Evolutionary conservation across 768 basidiomycete species (phyloP).

Genomic region (Punctularia strigosozonata): DNA sequence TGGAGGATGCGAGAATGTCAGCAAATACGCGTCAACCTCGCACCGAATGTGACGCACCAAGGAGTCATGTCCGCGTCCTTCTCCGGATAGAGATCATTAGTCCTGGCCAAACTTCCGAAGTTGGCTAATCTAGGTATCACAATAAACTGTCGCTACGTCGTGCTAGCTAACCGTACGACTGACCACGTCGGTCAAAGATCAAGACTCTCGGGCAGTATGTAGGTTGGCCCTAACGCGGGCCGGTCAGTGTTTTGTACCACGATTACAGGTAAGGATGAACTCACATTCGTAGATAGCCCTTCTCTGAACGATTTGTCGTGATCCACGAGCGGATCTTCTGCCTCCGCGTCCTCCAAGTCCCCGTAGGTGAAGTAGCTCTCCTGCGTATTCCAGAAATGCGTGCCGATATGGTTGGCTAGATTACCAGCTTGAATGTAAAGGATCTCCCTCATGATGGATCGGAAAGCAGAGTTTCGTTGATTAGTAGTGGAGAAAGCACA

Average conservation of each 20-base stretch:
- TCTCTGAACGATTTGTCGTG: constrained; percentile 59
- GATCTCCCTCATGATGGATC: constrained; percentile 77
- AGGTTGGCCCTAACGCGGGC: constrained; percentile 24
- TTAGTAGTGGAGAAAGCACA: too few relatives aligned
- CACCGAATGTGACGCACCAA: constrained; percentile 5
- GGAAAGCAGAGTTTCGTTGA: too few relatives aligned
- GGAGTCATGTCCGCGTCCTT: constrained; percentile 9
- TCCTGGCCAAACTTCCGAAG: not conserved
- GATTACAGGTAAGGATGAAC: constrained; percentile 10
- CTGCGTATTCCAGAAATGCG: constrained; percentile 79
- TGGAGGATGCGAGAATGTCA: constrained; percentile 12
- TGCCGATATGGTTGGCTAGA: constrained; percentile 54
- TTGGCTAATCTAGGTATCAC: too few relatives aligned
- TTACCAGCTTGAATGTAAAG: constrained; percentile 67
- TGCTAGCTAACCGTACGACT: constrained; percentile 5
- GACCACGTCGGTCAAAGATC: constrained; percentile 58
- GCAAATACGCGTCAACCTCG: not conserved
- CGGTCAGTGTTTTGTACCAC: constrained; percentile 1
- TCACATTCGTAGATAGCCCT: constrained; percentile 37
- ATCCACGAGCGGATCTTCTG: constrained; percentile 27
- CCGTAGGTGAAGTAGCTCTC: constrained; percentile 51
- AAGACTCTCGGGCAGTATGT: constrained; percentile 53
- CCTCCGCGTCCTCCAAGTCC: constrained; percentile 19
- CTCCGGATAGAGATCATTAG: constrained; percentile 23
- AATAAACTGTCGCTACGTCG: not conserved